phyloP scores from a whole-genome alignment of 805 yeast species.

The Suhomyces vadensis region DNA sequence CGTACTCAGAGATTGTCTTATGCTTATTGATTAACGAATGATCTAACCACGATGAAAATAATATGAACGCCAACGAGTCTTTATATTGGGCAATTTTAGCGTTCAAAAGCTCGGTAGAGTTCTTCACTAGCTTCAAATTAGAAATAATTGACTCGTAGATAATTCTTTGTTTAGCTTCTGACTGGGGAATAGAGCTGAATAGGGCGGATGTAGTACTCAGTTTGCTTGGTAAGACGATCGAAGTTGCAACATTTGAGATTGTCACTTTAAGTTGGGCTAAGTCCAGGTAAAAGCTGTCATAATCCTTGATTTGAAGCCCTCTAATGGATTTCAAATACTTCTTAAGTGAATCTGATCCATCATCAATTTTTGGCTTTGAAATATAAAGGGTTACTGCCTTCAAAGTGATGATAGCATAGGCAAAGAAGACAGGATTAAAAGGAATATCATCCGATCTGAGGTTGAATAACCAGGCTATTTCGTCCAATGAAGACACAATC shows the following conservation, averaged over 20 bases:
- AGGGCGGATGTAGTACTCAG: conserved; percentile 34
- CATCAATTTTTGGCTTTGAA: conserved; percentile 45
- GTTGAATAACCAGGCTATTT: conserved; percentile 88
- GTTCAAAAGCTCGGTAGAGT: conserved; percentile 67
- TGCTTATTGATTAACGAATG: conserved; percentile 44
- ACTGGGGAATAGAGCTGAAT: conserved; percentile 28
- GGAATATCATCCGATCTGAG: conserved; percentile 81
- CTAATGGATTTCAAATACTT: conserved; percentile 27
- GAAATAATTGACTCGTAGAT: conserved; percentile 34
- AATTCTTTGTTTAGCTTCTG: conserved; percentile 25
- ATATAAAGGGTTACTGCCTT: conserved; percentile 52
- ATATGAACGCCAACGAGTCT: conserved; percentile 76
- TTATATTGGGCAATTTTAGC: conserved; percentile 74
- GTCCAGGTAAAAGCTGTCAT: conserved; percentile 60
- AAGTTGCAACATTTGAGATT: conserved; percentile 14
- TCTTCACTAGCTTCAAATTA: conserved; percentile 73
- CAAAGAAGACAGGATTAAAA: conserved; percentile 83
- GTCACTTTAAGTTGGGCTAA: conserved; percentile 33
- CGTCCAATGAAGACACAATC: conserved; percentile 76
- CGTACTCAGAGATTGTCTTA: conserved; percentile 55
- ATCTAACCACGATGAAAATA: conserved; percentile 84
- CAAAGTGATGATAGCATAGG: conserved; percentile 49
- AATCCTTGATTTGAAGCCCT: conserved; percentile 46
- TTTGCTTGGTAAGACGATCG: conserved; percentile 35
- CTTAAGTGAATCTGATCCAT: conserved; percentile 25